These are phyloP conservation scores for Citrus hindsii DNA, from an alignment of 345 rosid genomes.

Conservation along the genomic window DNA sequence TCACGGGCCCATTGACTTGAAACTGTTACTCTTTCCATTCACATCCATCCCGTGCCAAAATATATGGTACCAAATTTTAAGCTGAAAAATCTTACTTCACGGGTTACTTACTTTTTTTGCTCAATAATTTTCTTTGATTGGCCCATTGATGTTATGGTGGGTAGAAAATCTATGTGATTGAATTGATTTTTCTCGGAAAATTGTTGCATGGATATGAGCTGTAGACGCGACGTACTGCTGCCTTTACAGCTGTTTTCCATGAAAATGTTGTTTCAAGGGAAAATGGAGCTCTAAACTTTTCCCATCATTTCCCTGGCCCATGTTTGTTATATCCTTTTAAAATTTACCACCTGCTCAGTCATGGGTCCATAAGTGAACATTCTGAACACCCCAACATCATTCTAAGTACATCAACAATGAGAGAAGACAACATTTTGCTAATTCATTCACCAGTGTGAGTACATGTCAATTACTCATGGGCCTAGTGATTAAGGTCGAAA, in stretches of 20 bases:
- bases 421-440: no score
- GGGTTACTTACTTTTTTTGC: neutral
- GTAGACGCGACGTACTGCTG: neutral
- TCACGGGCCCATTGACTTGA: slow-evolving; percentile 4
- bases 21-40: neutral
- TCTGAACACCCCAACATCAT: no score
- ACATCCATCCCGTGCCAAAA: slow-evolving; percentile 8
- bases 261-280: neutral
- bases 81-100: neutral
- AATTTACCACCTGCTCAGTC: no score
- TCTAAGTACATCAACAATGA: no score
- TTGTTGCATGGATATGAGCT: neutral
- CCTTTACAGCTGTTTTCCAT: neutral
- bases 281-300: neutral
- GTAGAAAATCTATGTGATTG: slow-evolving; percentile 3
- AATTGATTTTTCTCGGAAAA: neutral
- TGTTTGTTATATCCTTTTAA: no score
- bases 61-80: no score
- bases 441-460: no score
- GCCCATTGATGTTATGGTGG: neutral
- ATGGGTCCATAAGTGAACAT: no score
- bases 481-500: no score
- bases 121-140: neutral
- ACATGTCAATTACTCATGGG: no score
- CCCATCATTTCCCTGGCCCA: neutral